A percentile compares a stretch with the other conserved stretches of the same genome.
phyloP scores from a whole-genome alignment of 2,329 filamentous ascomycete genomes.

The Venturia aucupariae region DNA sequence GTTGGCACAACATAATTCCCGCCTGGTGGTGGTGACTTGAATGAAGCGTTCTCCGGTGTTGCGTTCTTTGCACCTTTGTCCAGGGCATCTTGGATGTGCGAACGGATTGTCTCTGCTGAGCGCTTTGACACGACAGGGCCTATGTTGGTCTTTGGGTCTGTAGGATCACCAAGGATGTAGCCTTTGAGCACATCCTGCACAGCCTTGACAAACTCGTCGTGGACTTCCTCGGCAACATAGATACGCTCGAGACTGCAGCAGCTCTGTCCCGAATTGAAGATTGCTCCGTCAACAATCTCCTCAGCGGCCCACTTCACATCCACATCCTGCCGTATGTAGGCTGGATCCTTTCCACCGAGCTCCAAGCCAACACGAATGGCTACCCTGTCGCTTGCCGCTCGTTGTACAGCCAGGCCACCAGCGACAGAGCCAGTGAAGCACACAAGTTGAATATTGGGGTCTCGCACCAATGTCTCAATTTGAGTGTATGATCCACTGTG shows the following conservation, averaged over 20 bases:
- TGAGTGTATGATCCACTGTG: constrained; percentile 72
- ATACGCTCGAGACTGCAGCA: constrained; percentile 90
- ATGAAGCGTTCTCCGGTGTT: constrained; percentile 74
- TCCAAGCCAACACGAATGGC: constrained; percentile 76
- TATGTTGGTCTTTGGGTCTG: constrained; percentile 67
- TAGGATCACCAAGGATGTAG: constrained; percentile 84
- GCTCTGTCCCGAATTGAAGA: constrained; percentile 98
- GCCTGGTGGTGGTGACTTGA: constrained; percentile 59
- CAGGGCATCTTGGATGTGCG: constrained; percentile 74
- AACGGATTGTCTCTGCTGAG: constrained; percentile 64
- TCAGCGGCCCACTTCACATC: constrained; percentile 85
- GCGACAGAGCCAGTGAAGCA: constrained; percentile 93
- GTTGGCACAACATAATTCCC: constrained; percentile 88
- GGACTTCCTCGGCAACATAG: constrained; percentile 77
- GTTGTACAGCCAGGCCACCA: constrained; percentile 76
- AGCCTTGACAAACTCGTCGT: constrained; percentile 72
- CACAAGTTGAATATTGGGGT: constrained; percentile 67
- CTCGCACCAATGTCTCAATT: constrained; percentile 69
- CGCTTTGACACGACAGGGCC: constrained; percentile 81
- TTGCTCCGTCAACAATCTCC: constrained; percentile 89
- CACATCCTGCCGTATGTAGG: constrained; percentile 78
- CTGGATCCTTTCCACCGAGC: constrained; percentile 89
- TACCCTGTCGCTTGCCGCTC: constrained; percentile 72
- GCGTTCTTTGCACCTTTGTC: constrained; percentile 74
- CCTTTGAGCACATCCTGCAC: constrained; percentile 66